Conservation (phyloP, 2,329 filamentous ascomycete species). For the Fusarium haematococcum region DNA sequence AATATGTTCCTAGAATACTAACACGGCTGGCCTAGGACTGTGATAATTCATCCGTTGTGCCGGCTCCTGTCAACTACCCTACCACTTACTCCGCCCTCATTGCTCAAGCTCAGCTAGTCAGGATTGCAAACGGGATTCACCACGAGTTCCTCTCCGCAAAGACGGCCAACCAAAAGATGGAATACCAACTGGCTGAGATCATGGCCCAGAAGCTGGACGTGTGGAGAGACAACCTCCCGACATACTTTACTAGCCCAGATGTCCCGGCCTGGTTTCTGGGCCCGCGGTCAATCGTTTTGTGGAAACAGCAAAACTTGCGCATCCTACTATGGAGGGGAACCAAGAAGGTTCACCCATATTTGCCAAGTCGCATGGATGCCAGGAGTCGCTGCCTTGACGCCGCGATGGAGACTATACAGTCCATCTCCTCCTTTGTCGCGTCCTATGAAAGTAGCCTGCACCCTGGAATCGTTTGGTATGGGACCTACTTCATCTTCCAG, state of each 20-base stretch:
- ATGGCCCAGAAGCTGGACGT: constrained; percentile 51
- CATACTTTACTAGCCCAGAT: constrained; percentile 48
- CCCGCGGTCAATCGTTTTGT: constrained; percentile 53
- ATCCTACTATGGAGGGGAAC: constrained; percentile 56
- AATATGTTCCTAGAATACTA: neutral
- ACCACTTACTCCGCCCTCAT: constrained; percentile 56
- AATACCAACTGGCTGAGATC: constrained; percentile 52
- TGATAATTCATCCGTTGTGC: constrained; percentile 20
- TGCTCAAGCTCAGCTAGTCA: constrained; percentile 55
- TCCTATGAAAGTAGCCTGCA: constrained; percentile 42
- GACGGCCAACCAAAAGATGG: constrained; percentile 48
- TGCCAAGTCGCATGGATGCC: constrained; percentile 30
- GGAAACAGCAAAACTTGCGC: constrained; percentile 57
- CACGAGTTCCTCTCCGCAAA: constrained; percentile 54
- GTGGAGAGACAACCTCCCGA: constrained; percentile 50
- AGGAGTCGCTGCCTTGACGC: constrained; percentile 53
- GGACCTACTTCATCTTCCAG: constrained; percentile 59
- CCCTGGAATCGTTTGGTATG: constrained; percentile 55
- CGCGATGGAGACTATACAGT: constrained; percentile 52
- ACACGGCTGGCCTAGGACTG: neutral
- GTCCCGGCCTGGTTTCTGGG: constrained; percentile 51
- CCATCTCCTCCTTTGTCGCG: constrained; percentile 52
- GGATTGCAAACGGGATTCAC: constrained; percentile 56
- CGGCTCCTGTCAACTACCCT: constrained; percentile 48
- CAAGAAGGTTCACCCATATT: constrained; percentile 50